Base-by-base conservation (phyloP, 805 yeast genomes). In the Metschnikowia reukaufii region DNA sequence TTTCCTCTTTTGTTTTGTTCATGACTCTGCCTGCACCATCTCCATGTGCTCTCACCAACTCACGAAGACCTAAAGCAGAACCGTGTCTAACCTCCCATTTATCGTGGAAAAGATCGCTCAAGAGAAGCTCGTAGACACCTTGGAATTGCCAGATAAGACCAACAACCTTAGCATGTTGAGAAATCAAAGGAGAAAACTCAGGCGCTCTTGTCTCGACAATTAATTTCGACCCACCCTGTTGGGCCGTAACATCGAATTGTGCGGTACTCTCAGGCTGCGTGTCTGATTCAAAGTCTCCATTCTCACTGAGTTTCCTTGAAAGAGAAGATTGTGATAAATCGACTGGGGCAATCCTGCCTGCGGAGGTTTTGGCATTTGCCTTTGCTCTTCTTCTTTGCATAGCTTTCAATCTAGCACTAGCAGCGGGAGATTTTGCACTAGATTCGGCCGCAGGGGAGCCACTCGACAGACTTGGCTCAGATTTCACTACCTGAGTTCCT, bases 21-120 rank as follows among this genome's bases (percentile, higher is more conserved):
- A 77, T 76, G 6, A 88, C 76, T 65, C 96, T 78, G 13, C 97
- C 97, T 2, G 92, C 96, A 20, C 92, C 86, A 23, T 70, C 70
- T 0, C 97, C 97, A 56, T 91, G 98, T 50, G 79, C 82, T 50
- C 81, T 80, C 39, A 89, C 74, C 44, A 94, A 76, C 63, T 94
- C 99, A 61, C 98, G 76, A 32, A 94, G 70, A 0, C 98, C 98
- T 58, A 94, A 75, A 3, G 96, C 87, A 0, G 97, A 90, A 30
- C 99, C 99, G 67, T 94, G 99, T 56, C 99, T 80, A 13, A 84
- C 76, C 68, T 94, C 98, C 99, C 99, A 94, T 36, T 76, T 74
- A 34, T 88, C 96, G 50, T 84, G 83, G 61, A 88, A 88, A 48
- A 94, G 67, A 57, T 90, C 96, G 33, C 81, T 81, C 49, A 89